Evolutionary conservation across 495 filamentous ascomycete genomes (phyloP), one percentile per base, ranked within the genome.

Genomic region (Gamarada debralockiae): DNA sequence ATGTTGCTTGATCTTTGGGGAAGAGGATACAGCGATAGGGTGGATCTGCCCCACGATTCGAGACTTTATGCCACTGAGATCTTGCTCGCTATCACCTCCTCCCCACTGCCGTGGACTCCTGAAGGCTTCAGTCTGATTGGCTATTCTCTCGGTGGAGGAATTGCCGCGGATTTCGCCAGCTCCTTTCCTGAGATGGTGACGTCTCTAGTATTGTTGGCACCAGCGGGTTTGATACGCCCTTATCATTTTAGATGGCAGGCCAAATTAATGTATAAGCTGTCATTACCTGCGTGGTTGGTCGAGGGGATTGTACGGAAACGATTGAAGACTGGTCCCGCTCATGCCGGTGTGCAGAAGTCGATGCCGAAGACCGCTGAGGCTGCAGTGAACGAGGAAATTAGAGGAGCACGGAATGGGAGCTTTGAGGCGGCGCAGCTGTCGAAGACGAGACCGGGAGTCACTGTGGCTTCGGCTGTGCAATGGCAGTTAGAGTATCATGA

Each of bases 81-180:
- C 21, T 67, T 92, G 29, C 71, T 87, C 24, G 86, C 79, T 12
- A 71, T 95, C 18, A 70, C 80, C 17, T 89, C 89, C 71, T 39
- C 86, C 78, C 75, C 42, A 66, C 68, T 78, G 25, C 31, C 68
- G 1, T 65, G 62, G 62, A 51, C 48, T 1, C 43, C 69, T 2
- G 69, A 67, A 12, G 73, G 73, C 44, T 90, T 96, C 69, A 75
- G 76, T 15, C 66, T 96, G 0, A 69, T 93, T 12, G 92, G 92
- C 2, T 96, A 95, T 69, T 90, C 86, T 0, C 75, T 97, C 0
- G 90, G 92, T 22, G 92, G 92, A 41, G 85, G 85, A 31, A 83
- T 96, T 41, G 75, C 79, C 10, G 82, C 83, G 9, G 73, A 81
- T n/a, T 95, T 96, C 59, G 81, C 87, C 1, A 73, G 76, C 8